Evolutionary conservation across 1,284 basidiomycete genomes (phyloP).

Genomic region (Amylostereum chailletii): DNA sequence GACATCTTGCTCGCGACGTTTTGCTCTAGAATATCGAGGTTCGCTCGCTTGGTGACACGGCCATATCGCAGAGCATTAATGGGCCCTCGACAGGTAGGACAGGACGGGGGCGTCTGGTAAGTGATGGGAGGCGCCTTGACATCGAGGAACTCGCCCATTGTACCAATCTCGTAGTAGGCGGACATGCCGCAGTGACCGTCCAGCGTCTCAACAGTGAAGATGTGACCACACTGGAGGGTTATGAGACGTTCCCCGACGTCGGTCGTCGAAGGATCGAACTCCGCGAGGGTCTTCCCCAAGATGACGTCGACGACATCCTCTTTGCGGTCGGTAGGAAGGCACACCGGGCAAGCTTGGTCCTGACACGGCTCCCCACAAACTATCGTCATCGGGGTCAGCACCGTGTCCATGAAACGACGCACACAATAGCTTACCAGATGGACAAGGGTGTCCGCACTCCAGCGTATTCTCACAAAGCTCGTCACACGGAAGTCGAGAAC

Average conservation of each 20-base stretch:
- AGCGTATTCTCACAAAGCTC: constrained; percentile 38
- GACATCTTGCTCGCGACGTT: constrained; percentile 51
- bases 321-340: constrained; percentile 32
- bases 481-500: constrained; percentile 61
- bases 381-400: constrained; percentile 16
- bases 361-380: constrained; percentile 65
- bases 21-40: constrained; percentile 53
- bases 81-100: constrained; percentile 45
- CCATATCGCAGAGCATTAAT: constrained; percentile 50
- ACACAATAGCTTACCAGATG: constrained; percentile 42
- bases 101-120: constrained; percentile 38
- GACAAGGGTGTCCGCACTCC: constrained; percentile 55
- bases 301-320: constrained; percentile 49
- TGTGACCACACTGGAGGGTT: constrained; percentile 54
- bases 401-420: background rate
- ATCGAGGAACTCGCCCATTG: constrained; percentile 30
- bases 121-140: constrained; percentile 31
- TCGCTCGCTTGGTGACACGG: constrained; percentile 50
- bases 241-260: constrained; percentile 47
- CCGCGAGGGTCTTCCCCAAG: constrained; percentile 40
- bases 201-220: constrained; percentile 66
- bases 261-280: constrained; percentile 34
- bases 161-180: constrained; percentile 38
- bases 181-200: constrained; percentile 49
- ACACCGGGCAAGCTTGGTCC: constrained; percentile 46